These are phyloP conservation scores for Clonostachys solani DNA, from an alignment of 2,329 filamentous ascomycete species.

Conservation along the genomic window DNA sequence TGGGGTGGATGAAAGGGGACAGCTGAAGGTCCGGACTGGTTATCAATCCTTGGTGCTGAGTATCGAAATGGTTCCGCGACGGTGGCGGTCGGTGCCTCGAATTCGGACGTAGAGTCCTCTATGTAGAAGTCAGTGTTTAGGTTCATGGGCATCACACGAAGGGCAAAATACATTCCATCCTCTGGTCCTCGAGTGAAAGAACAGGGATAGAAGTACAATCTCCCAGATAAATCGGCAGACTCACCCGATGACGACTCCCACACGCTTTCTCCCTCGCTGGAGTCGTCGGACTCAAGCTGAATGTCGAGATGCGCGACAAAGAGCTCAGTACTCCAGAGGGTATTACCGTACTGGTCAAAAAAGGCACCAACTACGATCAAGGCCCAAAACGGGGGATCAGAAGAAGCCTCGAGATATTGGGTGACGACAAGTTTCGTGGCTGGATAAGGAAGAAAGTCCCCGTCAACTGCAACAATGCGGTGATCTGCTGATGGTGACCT, in stretches of 20 bases:
- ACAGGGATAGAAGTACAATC: too few species aligned
- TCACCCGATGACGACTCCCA: neutral
- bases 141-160: too few species aligned
- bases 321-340: slow-evolving; percentile 42
- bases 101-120: too few species aligned
- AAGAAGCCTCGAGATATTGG: slow-evolving; percentile 23
- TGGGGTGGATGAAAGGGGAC: too few species aligned
- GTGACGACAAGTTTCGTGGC: slow-evolving; percentile 40
- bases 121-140: too few species aligned
- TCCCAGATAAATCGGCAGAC: too few species aligned
- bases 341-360: slow-evolving; percentile 32
- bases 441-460: slow-evolving; percentile 32
- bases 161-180: too few species aligned
- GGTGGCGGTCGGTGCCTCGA: too few species aligned
- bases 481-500: neutral
- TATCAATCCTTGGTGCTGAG: too few species aligned
- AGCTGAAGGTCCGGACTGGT: too few species aligned
- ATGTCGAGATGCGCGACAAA: slow-evolving; percentile 25
- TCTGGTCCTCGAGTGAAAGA: too few species aligned
- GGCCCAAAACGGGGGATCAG: slow-evolving; percentile 30
- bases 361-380: slow-evolving; percentile 43
- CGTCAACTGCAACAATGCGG: slow-evolving; percentile 1
- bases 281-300: slow-evolving; percentile 3
- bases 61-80: too few species aligned
- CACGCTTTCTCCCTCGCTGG: neutral